Evolutionary conservation across 1,139 yeast species (phyloP), one percentile per base, ranked within the genome.

Genomic region (Taphrina communis): DNA sequence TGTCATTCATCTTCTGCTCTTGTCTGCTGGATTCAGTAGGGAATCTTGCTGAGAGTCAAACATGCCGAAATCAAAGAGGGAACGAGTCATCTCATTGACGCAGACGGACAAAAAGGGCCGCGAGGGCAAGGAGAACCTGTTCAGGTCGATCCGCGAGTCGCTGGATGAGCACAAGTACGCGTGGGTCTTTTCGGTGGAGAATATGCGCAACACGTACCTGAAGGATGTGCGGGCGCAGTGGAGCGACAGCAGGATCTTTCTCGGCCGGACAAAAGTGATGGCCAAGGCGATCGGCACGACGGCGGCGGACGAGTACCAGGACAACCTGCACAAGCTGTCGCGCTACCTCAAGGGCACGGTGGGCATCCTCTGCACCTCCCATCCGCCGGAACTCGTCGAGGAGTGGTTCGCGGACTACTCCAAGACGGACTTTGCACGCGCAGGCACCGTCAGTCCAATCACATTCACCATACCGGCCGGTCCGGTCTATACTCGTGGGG

Each of bases 31-130:
- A 25, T 2, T 4, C 2, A 25, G 31, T 25, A 25, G 31, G 31
- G 31, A 4, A 25, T 25, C 2, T 25, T 4, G 4, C 31, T 25
- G 31, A 25, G 31, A 25, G 4, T 25, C 31, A 38, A 25, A 60
- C 35, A 92, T 92, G 98, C 97, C 98, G 73, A 90, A 96, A 85
- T 91, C 97, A 57, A 92, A 86, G 80, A 92, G 97, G 86, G 87
- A 96, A 73, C 90, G 88, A 84, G 86, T 90, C 75, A 96, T 94
- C 72, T 90, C 98, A n/a, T 83, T 94, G 75, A 94, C 99, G 50
- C 94, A 93, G 78, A 93, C 98, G 72, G 97, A 92, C 73, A 94
- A 92, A 80, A 94, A 94, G 79, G 97, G 97, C 69, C 88, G 88
- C 74, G 97, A 91, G 75, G 93, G 92, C 79, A 94, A 94, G 79